These are phyloP conservation scores for Mycena belliarum DNA, from an alignment of 768 basidiomycete genomes.

Conservation along the genomic window DNA sequence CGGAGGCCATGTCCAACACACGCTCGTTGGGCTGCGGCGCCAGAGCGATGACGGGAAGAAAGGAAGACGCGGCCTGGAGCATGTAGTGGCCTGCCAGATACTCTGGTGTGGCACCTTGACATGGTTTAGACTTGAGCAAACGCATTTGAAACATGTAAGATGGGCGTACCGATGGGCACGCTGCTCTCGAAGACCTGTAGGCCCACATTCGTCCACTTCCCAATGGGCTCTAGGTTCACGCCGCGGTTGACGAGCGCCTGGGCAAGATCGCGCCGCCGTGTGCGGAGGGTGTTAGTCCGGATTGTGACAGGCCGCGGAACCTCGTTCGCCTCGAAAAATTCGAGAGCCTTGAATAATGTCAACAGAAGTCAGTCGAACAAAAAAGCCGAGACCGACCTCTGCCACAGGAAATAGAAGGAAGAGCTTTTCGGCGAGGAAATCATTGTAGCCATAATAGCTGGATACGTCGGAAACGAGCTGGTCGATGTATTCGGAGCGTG, in stretches of 20 bases:
- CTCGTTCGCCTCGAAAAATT: constrained; percentile 98
- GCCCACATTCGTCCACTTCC: constrained; percentile 99
- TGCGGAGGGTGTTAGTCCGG: constrained; percentile 94
- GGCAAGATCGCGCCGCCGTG: constrained; percentile 90
- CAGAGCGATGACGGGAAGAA: constrained; percentile 98
- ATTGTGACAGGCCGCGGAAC: constrained; percentile 95
- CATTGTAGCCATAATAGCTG: constrained; percentile 97
- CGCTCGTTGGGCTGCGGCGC: constrained; percentile 91
- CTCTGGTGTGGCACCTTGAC: constrained; percentile 91
- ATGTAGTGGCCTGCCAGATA: constrained; percentile 99
- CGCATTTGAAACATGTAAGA: background rate
- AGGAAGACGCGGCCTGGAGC: constrained; percentile 98
- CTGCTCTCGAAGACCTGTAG: constrained; percentile 97
- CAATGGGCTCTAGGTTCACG: constrained; percentile 96
- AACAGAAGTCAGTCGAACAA: background rate
- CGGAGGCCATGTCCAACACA: constrained; percentile 97
- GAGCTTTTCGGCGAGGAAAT: constrained; percentile 91
- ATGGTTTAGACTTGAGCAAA: background rate
- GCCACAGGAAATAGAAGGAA: constrained; percentile 91
- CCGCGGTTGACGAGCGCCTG: constrained; percentile 94
- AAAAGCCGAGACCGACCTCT: constrained; percentile 61
- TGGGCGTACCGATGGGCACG: constrained; percentile 81
- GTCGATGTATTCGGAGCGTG: constrained; percentile 86
- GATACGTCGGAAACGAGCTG: constrained; percentile 89
- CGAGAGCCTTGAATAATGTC: constrained; percentile 68